Evolutionary conservation across 2,329 filamentous ascomycete genomes (phyloP), one percentile per base, ranked within the genome.

Genomic region (Aspergillus phoenicis): DNA sequence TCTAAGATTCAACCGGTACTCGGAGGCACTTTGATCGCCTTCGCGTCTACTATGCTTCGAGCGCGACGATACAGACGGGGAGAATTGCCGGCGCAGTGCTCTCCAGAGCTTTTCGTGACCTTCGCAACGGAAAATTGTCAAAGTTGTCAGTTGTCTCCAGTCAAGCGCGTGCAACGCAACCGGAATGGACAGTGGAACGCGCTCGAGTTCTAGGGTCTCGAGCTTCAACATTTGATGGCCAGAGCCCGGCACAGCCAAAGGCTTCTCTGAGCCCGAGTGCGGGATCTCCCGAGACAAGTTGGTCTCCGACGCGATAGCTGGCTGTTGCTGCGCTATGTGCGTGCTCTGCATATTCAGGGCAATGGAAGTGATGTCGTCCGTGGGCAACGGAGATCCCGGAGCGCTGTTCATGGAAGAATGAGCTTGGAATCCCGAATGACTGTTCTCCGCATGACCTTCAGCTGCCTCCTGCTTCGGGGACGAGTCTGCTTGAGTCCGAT

Each of bases 51-150:
- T 61, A 59, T 47, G 28, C 38, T 58, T 61, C 26, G 60, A 5
- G 45, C 60, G 56, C 3, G 67, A 55, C 17, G 59, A n/a, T 7
- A 56, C 51, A 13, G 58, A 69, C 17, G 86, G 86, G 24, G 81
- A 77, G 66, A 85, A 90, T 36, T 85, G 85, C 61, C 85, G 83
- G 53, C 87, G 85, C 13, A 95, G 81, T 56, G 87, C 84, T 69
- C 87, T 89, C 91, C 91, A 95, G 2, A 95, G 80, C 59, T 85
- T 83, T 62, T 93, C 90, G 69, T 92, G 87, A 56, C 90, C 85
- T 36, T 83, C 81, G 71, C 91, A 95, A 63, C 89, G 83, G 49
- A 95, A 83, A 20, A 95, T 83, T 0, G 91, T 94, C 54, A 95
- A 76, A 15, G 81, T 89, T 2, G 87, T 90, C 56, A 95, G 75